A percentile compares a stretch with the other conserved stretches of the same genome.
phyloP scores from a whole-genome alignment of 306 rosid genomes.

The Astragalus glycyphyllos region DNA sequence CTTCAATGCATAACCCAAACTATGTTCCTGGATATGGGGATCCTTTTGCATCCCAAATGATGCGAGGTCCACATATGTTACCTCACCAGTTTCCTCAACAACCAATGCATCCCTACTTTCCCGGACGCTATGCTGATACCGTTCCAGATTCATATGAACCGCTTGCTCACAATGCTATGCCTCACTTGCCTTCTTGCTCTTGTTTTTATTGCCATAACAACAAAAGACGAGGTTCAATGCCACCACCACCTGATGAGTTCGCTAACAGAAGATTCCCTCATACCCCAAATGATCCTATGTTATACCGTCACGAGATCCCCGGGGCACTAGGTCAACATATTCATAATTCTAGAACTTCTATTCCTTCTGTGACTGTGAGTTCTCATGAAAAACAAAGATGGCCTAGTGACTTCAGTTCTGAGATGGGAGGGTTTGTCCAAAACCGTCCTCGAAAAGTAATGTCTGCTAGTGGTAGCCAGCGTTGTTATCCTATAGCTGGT shows the following conservation, averaged over 20 bases:
- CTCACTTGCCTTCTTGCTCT: constrained; percentile 81
- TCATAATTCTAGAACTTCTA: constrained; percentile 58
- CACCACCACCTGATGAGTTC: constrained; percentile 58
- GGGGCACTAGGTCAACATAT: constrained; percentile 57
- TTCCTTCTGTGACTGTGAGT: constrained; percentile 51
- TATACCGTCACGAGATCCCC: constrained; percentile 59
- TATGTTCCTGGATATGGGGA: constrained; percentile 69
- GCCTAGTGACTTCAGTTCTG: constrained; percentile 66
- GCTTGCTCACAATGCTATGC: constrained; percentile 56
- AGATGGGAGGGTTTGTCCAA: constrained; percentile 50
- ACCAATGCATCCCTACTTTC: constrained; percentile 72
- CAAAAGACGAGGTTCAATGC: constrained; percentile 56
- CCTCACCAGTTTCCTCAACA: constrained; percentile 58
- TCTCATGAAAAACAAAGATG: constrained; percentile 63
- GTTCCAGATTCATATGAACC: constrained; percentile 60
- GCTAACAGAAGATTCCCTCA: constrained; percentile 62
- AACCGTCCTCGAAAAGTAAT: constrained; percentile 60
- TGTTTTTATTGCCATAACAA: constrained; percentile 77
- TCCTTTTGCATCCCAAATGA: constrained; percentile 62
- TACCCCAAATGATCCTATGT: constrained; percentile 59
- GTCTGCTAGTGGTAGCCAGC: constrained; percentile 54
- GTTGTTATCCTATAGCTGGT: constrained; percentile 73
- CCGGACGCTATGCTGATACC: constrained; percentile 59
- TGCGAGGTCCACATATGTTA: constrained; percentile 59
- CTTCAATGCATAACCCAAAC: constrained; percentile 66